Evolutionary conservation across 2,329 filamentous ascomycete species (phyloP), one percentile per base, ranked within the genome.

Genomic region (Xylariaceae sp.): DNA sequence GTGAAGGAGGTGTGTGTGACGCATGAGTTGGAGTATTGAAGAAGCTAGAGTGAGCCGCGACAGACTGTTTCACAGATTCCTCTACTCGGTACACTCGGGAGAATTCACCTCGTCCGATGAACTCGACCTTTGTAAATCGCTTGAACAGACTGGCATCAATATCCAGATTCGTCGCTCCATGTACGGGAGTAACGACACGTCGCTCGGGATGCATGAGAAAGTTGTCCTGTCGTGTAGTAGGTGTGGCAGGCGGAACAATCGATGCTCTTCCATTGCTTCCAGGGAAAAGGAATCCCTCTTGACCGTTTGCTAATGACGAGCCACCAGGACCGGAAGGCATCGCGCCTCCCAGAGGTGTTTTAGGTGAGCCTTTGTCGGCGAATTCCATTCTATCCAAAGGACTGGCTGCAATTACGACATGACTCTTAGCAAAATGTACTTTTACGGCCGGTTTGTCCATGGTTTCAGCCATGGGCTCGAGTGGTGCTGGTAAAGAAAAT

Each of bases 81-180:
- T 82, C 82, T 5, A 96, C 91, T 33, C 86, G 83, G 67, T 90
- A 99, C 1, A 99, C 94, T 48, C 87, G 82, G 0, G 94, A 97
- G 65, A 99, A 99, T 66, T 96, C 92, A 50, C 94, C 94, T 52
- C 85, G 85, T 42, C 92, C 92, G 57, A 92, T 80, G 51, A 85
- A 77, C 59, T 90, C 87, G 11, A 95, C 86, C 52, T 86, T 87
- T 47, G 86, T 83, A 65, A 99, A 99, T 47, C 87, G 83, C 3
- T 82, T 79, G 11, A 81, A 82, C 45, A 96, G 72, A 45, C 81
- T 82, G 18, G 83, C 80, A 62, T 97, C 92, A 14, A 92, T 78
- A 53, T 95, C 84, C 41, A 82, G 81, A 32, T 81, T 79, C n/a
- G 80, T 81, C 49, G 86, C 81, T 7, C 79, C 81, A 58, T 89